These are phyloP conservation scores for Begonia masoniana DNA, from an alignment of 306 rosid species.

Conservation along the genomic window DNA sequence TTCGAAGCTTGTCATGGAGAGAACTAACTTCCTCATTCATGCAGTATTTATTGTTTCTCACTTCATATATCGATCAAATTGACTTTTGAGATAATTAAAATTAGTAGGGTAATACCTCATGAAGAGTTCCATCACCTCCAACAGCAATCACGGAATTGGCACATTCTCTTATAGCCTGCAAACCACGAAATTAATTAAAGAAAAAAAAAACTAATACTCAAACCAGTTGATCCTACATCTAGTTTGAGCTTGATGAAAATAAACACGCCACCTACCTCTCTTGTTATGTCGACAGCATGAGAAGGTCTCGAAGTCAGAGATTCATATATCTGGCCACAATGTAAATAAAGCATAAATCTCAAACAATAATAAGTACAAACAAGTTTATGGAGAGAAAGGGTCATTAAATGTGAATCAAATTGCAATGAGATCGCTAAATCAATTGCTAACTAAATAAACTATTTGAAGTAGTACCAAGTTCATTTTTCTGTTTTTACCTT, in stretches of 20 bases:
- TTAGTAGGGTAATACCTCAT: conserved; percentile 47
- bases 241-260: too few relatives aligned
- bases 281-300: conserved; percentile 84
- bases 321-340: conserved; percentile 56
- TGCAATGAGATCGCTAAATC: too few relatives aligned
- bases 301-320: conserved; percentile 84
- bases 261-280: too few relatives aligned
- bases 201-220: too few relatives aligned
- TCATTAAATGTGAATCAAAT: too few relatives aligned
- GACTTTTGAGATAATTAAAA: too few relatives aligned
- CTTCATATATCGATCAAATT: too few relatives aligned
- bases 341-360: neutral
- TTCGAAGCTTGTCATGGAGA: too few relatives aligned
- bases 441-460: too few relatives aligned
- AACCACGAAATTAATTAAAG: neutral
- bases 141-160: conserved; percentile 86
- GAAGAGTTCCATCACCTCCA: conserved; percentile 98
- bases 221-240: too few relatives aligned
- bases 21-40: too few relatives aligned
- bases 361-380: conserved; percentile 6
- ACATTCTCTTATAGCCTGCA: conserved; percentile 82
- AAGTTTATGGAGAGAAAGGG: conserved; percentile 13
- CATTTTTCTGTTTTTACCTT: neutral
- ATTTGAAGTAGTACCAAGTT: neutral
- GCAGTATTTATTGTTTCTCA: too few relatives aligned